Conservation (phyloP, 2,329 filamentous ascomycete species). For the Botrytis fabae region DNA sequence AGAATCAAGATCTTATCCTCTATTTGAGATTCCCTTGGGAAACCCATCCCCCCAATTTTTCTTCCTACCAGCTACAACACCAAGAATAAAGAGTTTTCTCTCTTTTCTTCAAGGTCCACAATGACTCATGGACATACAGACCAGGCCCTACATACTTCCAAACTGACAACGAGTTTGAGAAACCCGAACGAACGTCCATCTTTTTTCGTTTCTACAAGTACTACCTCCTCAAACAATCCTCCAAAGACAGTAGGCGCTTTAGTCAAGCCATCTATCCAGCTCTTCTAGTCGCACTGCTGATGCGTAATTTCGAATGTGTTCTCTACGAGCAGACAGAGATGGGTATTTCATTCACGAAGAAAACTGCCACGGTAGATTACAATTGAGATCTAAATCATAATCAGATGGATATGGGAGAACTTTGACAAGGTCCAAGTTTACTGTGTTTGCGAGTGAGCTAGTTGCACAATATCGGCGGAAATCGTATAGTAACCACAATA, state of each 20-base stretch:
- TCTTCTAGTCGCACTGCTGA: background rate
- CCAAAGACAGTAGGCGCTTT: background rate
- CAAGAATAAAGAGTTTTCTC: background rate
- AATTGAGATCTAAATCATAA: background rate
- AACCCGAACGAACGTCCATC: background rate
- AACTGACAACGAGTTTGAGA: background rate
- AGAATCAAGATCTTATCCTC: background rate
- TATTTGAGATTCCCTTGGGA: background rate
- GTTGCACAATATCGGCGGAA: background rate
- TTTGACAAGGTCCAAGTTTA: background rate
- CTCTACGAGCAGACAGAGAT: background rate
- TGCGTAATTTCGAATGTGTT: background rate
- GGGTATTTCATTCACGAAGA: too few species aligned
- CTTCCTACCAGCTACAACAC: background rate
- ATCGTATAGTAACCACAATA: background rate
- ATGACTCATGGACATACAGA: too few species aligned
- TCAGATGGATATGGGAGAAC: background rate
- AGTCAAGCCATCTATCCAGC: too few species aligned
- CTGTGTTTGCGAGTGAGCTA: background rate
- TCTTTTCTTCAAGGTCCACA: fast-evolving
- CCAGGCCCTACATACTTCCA: background rate
- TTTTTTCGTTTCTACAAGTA: background rate
- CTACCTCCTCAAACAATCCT: background rate
- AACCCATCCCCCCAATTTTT: background rate
- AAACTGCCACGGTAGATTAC: background rate